Evolutionary conservation across 192 early-diverging fungal species (phyloP).

Genomic region (Gaertneriomyces semiglobifer): DNA sequence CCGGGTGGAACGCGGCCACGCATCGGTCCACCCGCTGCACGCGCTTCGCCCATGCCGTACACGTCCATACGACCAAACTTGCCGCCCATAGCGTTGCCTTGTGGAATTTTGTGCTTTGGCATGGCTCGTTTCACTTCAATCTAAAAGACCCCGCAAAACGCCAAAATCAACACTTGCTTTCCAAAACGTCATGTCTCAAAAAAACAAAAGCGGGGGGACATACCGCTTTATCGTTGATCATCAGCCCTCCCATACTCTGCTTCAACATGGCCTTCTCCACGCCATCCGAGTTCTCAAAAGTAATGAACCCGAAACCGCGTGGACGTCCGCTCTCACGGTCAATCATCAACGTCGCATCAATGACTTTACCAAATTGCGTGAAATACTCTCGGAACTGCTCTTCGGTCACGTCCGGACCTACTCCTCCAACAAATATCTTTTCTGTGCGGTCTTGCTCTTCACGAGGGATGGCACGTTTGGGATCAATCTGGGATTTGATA

Average conservation of each 20-base stretch:
- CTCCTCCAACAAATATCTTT: constrained; percentile 93
- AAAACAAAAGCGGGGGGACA: background rate
- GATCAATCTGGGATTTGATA: constrained; percentile 58
- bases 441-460: constrained; percentile 75
- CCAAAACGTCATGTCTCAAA: background rate
- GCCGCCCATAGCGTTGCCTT: background rate
- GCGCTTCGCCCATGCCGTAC: constrained; percentile 12
- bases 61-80: constrained; percentile 31
- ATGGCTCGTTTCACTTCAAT: constrained; percentile 70
- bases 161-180: background rate
- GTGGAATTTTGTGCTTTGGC: constrained; percentile 50
- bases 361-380: constrained; percentile 74
- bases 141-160: constrained; percentile 17
- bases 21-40: constrained; percentile 27
- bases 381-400: constrained; percentile 83
- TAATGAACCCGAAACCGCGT: constrained; percentile 94
- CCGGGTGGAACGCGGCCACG: constrained; percentile 24
- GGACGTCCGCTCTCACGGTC: constrained; percentile 82
- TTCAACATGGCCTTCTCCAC: constrained; percentile 71
- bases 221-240: constrained; percentile 70
- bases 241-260: constrained; percentile 51
- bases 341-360: constrained; percentile 81
- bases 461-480: constrained; percentile 68
- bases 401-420: constrained; percentile 81
- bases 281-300: constrained; percentile 71